phyloP scores from a whole-genome alignment of 1,284 basidiomycete species.

The Irpex sp. region DNA sequence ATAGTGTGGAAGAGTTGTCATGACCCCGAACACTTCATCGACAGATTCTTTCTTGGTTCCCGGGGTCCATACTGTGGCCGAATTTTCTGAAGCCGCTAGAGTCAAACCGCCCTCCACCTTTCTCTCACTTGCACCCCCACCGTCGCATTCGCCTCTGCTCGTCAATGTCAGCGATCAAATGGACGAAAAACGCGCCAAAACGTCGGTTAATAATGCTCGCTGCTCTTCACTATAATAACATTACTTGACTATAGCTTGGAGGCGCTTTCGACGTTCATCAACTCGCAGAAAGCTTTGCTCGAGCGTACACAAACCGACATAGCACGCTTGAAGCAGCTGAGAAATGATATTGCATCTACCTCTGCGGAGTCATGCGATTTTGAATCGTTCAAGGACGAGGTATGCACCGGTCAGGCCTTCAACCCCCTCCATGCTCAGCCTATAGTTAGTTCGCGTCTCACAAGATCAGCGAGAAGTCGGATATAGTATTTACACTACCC shows the following conservation, averaged over 20 bases:
- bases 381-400: conserved; percentile 41
- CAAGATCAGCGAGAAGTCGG: conserved; percentile 50
- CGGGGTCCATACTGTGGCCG: background rate
- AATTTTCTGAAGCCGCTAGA: background rate
- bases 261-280: conserved; percentile 73
- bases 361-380: conserved; percentile 35
- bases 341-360: conserved; percentile 39
- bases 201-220: conserved; percentile 44
- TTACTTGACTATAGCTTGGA: conserved; percentile 53
- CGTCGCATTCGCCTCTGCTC: background rate
- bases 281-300: conserved; percentile 64
- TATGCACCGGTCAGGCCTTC: conserved; percentile 27
- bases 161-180: conserved; percentile 45
- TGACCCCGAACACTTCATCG: background rate
- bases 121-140: background rate
- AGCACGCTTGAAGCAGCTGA: conserved; percentile 55
- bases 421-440: conserved; percentile 35
- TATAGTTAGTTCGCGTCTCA: conserved; percentile 41
- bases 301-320: conserved; percentile 69
- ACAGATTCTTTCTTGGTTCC: background rate
- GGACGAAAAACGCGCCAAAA: conserved; percentile 67
- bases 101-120: background rate
- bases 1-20: background rate
- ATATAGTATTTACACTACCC: conserved; percentile 45
- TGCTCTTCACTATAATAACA: conserved; percentile 18